These are phyloP conservation scores for Psophocarpus tetragonolobus DNA, from an alignment of 306 rosid genomes.

Conservation along the genomic window DNA sequence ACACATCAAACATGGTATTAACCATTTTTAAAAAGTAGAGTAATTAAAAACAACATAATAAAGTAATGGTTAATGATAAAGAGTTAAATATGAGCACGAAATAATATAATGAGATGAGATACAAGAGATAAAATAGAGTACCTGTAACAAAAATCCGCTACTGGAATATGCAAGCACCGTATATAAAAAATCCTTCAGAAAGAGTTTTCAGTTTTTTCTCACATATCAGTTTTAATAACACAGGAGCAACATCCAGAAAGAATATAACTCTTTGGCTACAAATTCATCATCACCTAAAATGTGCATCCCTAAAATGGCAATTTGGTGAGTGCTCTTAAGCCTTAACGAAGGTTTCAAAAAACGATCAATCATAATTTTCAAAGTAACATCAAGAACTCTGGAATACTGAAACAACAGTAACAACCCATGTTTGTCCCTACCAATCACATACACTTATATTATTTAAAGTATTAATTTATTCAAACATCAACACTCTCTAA, in stretches of 20 bases:
- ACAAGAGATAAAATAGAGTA: slow-evolving; percentile 25
- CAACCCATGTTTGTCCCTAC: too few relatives aligned
- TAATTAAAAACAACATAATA: background rate
- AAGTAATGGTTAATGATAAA: background rate
- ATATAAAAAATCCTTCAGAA: slow-evolving; percentile 76
- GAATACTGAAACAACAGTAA: too few relatives aligned
- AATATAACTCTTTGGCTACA: background rate
- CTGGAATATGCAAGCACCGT: slow-evolving; percentile 94
- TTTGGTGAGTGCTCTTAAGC: background rate
- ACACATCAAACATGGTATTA: slow-evolving; percentile 15
- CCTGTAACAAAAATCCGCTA: slow-evolving; percentile 73
- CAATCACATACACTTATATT: too few relatives aligned
- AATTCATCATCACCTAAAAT: slow-evolving; percentile 6
- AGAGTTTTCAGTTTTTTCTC: slow-evolving; percentile 17
- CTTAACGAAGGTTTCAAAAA: too few relatives aligned
- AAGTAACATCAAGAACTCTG: too few relatives aligned
- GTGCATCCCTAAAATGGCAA: background rate
- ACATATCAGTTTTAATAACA: slow-evolving; percentile 15
- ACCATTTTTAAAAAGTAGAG: slow-evolving; percentile 16
- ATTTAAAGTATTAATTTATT: too few relatives aligned
- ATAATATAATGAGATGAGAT: background rate
- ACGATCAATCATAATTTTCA: too few relatives aligned
- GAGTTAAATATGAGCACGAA: background rate
- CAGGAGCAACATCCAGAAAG: slow-evolving; percentile 19
- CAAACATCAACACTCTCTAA: too few relatives aligned